These are phyloP conservation scores for Massariosphaeria phaeospora DNA, from an alignment of 495 filamentous ascomycete species.

Conservation along the genomic window DNA sequence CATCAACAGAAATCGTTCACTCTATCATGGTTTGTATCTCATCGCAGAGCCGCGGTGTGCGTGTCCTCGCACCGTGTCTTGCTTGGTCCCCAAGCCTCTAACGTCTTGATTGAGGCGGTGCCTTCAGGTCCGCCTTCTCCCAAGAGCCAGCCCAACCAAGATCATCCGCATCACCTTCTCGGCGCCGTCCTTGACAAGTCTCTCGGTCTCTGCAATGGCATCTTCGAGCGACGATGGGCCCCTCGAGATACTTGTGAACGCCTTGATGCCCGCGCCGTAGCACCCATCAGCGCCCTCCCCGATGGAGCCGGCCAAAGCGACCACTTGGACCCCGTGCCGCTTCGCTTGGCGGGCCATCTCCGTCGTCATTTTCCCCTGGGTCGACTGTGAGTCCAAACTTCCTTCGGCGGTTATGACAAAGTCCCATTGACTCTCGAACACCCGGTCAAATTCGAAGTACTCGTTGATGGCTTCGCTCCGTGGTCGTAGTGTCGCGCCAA, in stretches of 20 bases:
- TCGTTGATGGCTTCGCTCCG: conserved; percentile 13
- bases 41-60: no score
- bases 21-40: no score
- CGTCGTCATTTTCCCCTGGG: conserved; percentile 21
- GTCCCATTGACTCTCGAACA: conserved; percentile 1
- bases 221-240: conserved; percentile 1
- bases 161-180: conserved; percentile 14
- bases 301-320: conserved; percentile 7
- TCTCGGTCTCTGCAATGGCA: conserved; percentile 1
- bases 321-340: conserved; percentile 7
- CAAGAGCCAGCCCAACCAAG: background rate
- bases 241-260: conserved; percentile 5
- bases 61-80: no score
- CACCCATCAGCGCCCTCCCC: conserved; percentile 24
- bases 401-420: conserved; percentile 26
- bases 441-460: conserved; percentile 7
- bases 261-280: conserved; percentile 6
- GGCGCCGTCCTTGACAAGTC: background rate
- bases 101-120: background rate
- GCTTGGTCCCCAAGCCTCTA: background rate
- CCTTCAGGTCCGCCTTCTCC: background rate
- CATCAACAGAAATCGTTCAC: no score
- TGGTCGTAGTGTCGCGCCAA: conserved; percentile 13
- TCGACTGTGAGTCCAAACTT: conserved; percentile 12
- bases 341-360: conserved; percentile 15